Conservation (phyloP, 768 basidiomycete species). For the Neoboletus magnificus region DNA sequence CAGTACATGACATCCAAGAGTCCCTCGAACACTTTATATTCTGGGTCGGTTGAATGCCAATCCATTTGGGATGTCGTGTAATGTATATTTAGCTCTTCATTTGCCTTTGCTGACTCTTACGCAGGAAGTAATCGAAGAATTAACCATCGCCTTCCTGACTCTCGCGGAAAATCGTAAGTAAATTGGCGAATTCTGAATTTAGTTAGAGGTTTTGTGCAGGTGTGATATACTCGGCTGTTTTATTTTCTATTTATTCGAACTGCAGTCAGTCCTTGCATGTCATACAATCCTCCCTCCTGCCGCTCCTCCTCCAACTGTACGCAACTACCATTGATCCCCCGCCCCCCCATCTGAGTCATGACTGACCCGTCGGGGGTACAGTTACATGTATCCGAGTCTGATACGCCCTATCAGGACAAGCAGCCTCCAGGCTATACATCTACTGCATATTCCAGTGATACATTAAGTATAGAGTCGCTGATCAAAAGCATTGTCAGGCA, state of each 20-base stretch:
- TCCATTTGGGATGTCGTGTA: not conserved
- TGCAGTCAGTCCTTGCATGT: not conserved
- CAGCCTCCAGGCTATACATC: not conserved
- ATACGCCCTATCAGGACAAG: not conserved
- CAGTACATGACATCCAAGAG: not conserved
- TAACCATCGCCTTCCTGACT: too few relatives aligned
- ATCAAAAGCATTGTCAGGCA: constrained; percentile 14
- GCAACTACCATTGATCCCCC: constrained; percentile 21
- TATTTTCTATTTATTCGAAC: not conserved
- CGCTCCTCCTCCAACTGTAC: not conserved
- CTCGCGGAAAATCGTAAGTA: not conserved
- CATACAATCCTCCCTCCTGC: not conserved
- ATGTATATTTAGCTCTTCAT: not conserved
- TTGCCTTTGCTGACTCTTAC: too few relatives aligned
- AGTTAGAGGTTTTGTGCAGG: not conserved
- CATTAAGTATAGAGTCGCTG: constrained; percentile 10
- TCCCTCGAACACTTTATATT: not conserved
- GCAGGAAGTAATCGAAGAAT: not conserved
- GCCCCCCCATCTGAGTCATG: not conserved
- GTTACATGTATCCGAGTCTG: not conserved
- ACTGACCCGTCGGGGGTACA: not conserved
- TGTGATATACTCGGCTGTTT: not conserved
- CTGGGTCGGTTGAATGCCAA: not conserved
- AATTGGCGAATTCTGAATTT: not conserved
- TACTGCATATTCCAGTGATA: not conserved